phyloP scores from a whole-genome alignment of 306 rosid genomes.

The Arachis stenosperma region DNA sequence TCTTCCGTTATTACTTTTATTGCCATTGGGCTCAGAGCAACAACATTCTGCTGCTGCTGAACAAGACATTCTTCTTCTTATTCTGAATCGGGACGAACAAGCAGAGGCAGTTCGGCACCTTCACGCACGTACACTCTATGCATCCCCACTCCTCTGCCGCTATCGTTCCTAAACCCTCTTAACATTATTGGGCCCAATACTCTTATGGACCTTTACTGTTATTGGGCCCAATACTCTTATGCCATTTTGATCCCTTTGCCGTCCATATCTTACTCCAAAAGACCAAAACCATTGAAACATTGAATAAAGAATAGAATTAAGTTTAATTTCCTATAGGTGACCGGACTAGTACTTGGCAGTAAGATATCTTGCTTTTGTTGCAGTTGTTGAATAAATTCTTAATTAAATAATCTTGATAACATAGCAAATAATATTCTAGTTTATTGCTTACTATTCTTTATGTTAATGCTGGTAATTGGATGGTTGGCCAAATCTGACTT shows the following conservation, averaged over 20 bases:
- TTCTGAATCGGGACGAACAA: not conserved
- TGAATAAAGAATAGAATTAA: not conserved
- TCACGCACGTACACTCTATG: no score
- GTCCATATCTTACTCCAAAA: no score
- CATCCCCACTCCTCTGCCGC: no score
- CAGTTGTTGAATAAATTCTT: constrained; percentile 24
- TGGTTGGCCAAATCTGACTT: constrained; percentile 56
- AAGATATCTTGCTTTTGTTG: not conserved
- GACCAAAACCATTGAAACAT: no score
- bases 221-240: no score
- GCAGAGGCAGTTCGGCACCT: no score
- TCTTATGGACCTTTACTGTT: no score
- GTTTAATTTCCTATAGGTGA: not conserved
- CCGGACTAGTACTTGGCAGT: not conserved
- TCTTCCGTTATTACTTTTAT: constrained; percentile 30
- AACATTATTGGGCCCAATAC: no score
- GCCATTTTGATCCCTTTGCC: no score
- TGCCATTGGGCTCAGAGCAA: not conserved
- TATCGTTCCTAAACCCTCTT: no score
- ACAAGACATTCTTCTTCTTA: not conserved
- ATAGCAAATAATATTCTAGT: constrained; percentile 2
- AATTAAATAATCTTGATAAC: not conserved
- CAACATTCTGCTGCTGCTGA: not conserved
- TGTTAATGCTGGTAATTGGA: constrained; percentile 28
- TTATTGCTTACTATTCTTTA: not conserved